phyloP scores from a whole-genome alignment of 2,329 filamentous ascomycete species.

The Lecanicillium sp. region DNA sequence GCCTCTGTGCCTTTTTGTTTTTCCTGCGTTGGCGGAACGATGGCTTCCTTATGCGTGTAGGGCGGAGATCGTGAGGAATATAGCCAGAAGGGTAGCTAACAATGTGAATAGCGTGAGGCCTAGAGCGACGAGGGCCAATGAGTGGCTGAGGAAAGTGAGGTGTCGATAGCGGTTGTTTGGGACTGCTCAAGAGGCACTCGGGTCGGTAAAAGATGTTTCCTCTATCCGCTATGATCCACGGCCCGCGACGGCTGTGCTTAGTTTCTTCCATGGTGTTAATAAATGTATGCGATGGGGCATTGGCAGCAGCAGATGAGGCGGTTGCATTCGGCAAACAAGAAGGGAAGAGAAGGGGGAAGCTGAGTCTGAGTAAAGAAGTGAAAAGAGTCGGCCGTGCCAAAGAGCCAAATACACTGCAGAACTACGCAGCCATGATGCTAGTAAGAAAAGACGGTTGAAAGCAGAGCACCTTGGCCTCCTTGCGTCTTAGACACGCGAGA shows the following conservation, averaged over 20 bases:
- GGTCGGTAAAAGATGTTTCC: constrained; percentile 23
- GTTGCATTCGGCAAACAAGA: neutral
- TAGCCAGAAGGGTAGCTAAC: constrained; percentile 33
- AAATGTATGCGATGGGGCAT: neutral
- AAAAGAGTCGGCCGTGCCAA: no score
- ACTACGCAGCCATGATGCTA: no score
- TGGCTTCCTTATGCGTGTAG: constrained; percentile 21
- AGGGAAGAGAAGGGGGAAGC: no score
- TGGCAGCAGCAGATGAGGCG: neutral
- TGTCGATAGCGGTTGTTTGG: constrained; percentile 3
- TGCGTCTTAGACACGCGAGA: no score
- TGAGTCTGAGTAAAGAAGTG: no score
- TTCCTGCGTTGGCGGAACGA: constrained; percentile 14
- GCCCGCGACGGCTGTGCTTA: neutral
- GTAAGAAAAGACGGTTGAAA: no score
- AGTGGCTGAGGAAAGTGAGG: constrained; percentile 24
- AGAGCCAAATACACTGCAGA: no score
- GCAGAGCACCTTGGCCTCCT: no score
- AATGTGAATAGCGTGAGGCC: constrained; percentile 34
- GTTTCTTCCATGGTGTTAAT: constrained; percentile 4
- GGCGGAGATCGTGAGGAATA: constrained; percentile 35
- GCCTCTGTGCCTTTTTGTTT: neutral
- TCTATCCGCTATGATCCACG: constrained; percentile 15
- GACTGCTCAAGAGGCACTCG: constrained; percentile 7
- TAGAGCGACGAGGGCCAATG: constrained; percentile 29